Evolutionary conservation across 2,329 filamentous ascomycete genomes (phyloP).

Genomic region (Eutypa lata): DNA sequence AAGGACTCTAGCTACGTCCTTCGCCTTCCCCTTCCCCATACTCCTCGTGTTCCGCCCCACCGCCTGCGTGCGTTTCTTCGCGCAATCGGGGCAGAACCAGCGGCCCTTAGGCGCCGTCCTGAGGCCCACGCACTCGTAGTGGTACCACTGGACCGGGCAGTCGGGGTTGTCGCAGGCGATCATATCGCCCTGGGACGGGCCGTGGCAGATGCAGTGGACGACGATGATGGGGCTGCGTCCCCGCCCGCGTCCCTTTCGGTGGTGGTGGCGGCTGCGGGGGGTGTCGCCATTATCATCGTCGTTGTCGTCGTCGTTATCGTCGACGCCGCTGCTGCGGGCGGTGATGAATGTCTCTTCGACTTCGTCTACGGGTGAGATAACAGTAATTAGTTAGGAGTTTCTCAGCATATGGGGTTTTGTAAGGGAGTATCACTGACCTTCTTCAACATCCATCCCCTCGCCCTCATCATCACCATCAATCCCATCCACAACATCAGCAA

Average conservation of each 20-base stretch:
- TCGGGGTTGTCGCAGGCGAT: slow-evolving; percentile 10
- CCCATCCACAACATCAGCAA: slow-evolving; percentile 34
- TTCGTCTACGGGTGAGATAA: slow-evolving; percentile 5
- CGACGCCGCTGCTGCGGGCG: slow-evolving; percentile 4
- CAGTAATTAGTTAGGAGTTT: no score
- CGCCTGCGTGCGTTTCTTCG: slow-evolving; percentile 1
- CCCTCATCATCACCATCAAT: slow-evolving; percentile 9
- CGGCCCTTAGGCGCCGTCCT: slow-evolving; percentile 9
- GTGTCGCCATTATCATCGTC: slow-evolving; percentile 1
- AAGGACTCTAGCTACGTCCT: no score
- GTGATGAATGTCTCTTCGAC: slow-evolving; percentile 14
- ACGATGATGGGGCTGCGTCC: background rate
- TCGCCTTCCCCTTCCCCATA: background rate
- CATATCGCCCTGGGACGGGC: slow-evolving; percentile 9
- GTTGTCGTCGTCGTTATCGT: slow-evolving; percentile 3
- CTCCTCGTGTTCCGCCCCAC: background rate
- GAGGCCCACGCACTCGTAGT: slow-evolving; percentile 17
- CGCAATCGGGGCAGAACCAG: slow-evolving; percentile 16
- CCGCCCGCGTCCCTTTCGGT: background rate
- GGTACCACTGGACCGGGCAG: slow-evolving; percentile 15
- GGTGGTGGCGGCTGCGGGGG: background rate
- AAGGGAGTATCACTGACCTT: background rate
- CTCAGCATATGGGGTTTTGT: no score
- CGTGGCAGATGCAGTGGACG: slow-evolving; percentile 9
- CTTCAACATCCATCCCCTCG: slow-evolving; percentile 15